A percentile compares a stretch with the other conserved stretches of the same genome.
Conservation (phyloP, 1,284 basidiomycete genomes). For the Pyrrhoderma noxium region DNA sequence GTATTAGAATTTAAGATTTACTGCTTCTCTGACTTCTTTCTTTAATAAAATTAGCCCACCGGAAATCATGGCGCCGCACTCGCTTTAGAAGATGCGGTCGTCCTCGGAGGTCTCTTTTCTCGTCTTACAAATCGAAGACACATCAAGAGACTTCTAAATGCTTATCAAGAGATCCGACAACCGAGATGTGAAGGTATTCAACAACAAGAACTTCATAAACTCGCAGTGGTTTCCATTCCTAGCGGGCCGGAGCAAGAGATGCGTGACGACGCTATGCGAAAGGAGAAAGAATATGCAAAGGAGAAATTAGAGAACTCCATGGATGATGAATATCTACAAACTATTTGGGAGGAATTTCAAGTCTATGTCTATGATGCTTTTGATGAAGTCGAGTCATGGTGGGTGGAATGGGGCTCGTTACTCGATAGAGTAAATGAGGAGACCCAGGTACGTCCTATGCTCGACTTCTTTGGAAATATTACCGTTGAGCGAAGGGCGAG, state of each 20-base stretch:
- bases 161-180: slow-evolving; percentile 46
- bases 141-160: slow-evolving; percentile 42
- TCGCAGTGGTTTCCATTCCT: slow-evolving; percentile 32
- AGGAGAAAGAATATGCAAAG: too few species aligned
- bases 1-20: background rate
- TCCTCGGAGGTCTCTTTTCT: slow-evolving; percentile 50
- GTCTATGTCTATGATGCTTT: slow-evolving; percentile 17
- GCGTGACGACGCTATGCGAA: slow-evolving; percentile 30
- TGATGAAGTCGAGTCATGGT: slow-evolving; percentile 18
- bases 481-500: too few species aligned
- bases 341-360: slow-evolving; percentile 15
- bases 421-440: too few species aligned
- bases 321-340: too few species aligned
- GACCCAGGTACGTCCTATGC: too few species aligned
- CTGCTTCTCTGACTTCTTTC: background rate
- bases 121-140: slow-evolving; percentile 40
- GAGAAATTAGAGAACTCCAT: too few species aligned
- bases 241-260: slow-evolving; percentile 31
- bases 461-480: too few species aligned
- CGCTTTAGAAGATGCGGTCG: slow-evolving; percentile 47
- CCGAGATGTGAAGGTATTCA: slow-evolving; percentile 31
- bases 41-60: background rate
- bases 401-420: slow-evolving; percentile 16
- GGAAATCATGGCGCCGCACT: slow-evolving; percentile 9
- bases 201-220: slow-evolving; percentile 25